Evolutionary conservation across 441 rosid species (phyloP).

Genomic region (Syzygium malaccense): DNA sequence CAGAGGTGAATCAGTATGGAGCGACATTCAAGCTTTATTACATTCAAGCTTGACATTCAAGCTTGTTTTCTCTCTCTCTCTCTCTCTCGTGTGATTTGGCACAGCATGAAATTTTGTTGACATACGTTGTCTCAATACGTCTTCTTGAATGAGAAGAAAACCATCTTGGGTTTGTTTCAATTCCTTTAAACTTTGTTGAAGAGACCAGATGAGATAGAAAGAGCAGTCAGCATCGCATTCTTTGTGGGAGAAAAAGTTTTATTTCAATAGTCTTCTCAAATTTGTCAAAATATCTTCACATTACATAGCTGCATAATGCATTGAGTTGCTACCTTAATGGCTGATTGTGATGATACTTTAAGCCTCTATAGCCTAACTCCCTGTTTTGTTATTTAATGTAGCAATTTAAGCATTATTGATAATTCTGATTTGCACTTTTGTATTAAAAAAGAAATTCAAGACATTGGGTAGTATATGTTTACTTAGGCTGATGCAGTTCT

Average conservation of each 20-base stretch:
- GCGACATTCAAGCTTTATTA: slow-evolving; percentile 90
- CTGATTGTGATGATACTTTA: not conserved
- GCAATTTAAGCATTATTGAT: not conserved
- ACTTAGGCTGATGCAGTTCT: not conserved
- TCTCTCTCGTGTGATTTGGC: not conserved
- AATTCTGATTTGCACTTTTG: not conserved
- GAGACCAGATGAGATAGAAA: not conserved
- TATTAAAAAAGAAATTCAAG: not conserved
- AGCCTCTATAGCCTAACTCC: not conserved
- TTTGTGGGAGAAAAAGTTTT: not conserved
- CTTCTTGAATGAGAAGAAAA: not conserved
- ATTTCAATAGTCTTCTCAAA: not conserved
- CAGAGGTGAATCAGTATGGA: slow-evolving; percentile 93
- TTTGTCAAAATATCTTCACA: not conserved
- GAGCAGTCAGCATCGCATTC: not conserved
- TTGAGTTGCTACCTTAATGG: not conserved
- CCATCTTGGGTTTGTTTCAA: not conserved
- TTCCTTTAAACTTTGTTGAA: not conserved
- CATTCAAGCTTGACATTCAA: too few relatives aligned
- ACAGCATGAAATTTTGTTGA: not conserved
- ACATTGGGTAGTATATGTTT: not conserved
- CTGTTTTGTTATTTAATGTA: not conserved
- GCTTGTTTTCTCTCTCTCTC: not conserved
- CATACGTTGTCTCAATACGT: not conserved
- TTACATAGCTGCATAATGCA: not conserved